Conservation (phyloP, 345 rosid species). For the Erucastrum elatum region DNA sequence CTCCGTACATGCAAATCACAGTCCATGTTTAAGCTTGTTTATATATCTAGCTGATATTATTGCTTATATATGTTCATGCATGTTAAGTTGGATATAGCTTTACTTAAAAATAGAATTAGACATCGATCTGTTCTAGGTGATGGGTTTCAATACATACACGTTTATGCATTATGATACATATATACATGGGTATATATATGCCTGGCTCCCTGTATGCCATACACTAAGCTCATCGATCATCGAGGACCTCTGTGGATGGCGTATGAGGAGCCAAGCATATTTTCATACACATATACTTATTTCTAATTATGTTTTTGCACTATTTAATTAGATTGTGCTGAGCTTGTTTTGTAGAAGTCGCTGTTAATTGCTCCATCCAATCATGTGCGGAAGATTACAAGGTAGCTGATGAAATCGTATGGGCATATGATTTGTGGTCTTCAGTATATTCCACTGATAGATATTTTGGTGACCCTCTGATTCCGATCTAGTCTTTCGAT, state of each 20-base stretch:
- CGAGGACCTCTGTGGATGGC: conserved; percentile 93
- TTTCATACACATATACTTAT: conserved; percentile 13
- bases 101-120: conserved; percentile 10
- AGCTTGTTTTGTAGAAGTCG: conserved; percentile 14
- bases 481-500: conserved; percentile 22
- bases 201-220: conserved; percentile 99
- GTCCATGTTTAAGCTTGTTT: conserved; percentile 13
- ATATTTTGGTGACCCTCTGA: conserved; percentile 29
- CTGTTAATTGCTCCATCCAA: conserved; percentile 9
- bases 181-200: conserved; percentile 43
- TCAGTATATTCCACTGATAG: conserved; percentile 18
- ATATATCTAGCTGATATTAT: neutral
- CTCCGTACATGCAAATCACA: conserved; percentile 30
- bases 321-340: neutral
- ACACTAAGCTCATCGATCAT: conserved; percentile 56
- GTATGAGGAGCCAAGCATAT: conserved; percentile 99
- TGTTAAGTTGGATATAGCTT: conserved; percentile 22
- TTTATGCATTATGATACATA: neutral
- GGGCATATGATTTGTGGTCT: neutral
- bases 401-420: conserved; percentile 1
- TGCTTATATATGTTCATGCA: conserved; percentile 24
- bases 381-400: conserved; percentile 15
- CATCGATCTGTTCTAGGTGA: neutral
- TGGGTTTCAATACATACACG: neutral
- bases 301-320: neutral